phyloP scores from a whole-genome alignment of 176 grass and related monocot species.

The Carex scoparia region DNA sequence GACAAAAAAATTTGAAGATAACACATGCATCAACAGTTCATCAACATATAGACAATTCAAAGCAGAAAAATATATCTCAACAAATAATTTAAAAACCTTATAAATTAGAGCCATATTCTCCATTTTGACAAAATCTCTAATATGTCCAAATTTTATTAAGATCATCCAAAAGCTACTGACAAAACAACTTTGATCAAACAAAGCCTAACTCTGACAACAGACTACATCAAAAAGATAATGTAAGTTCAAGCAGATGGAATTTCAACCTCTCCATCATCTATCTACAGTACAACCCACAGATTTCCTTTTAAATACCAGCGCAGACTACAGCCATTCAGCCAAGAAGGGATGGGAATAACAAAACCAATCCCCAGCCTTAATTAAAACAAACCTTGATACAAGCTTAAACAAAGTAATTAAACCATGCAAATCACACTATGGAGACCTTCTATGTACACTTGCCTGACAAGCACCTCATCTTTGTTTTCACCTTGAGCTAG shows the following conservation, averaged over 20 bases:
- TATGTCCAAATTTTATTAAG: not conserved
- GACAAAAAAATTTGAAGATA: not conserved
- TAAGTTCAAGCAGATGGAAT: constrained; percentile 48
- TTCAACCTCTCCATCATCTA: constrained; percentile 63
- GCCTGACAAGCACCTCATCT: not conserved
- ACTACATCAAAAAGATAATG: not conserved
- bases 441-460: constrained; percentile 22
- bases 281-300: no score
- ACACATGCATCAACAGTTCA: not conserved
- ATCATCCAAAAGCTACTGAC: not conserved
- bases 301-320: not conserved
- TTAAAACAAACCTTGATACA: constrained; percentile 11
- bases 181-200: not conserved
- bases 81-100: not conserved
- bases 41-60: not conserved
- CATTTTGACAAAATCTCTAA: not conserved
- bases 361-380: constrained; percentile 12
- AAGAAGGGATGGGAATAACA: constrained; percentile 12
- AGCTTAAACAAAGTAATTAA: not conserved
- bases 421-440: not conserved
- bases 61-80: not conserved
- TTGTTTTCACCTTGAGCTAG: not conserved
- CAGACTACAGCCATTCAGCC: constrained; percentile 22
- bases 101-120: not conserved
- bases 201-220: not conserved